Evolutionary conservation across 805 yeast genomes (phyloP).

Genomic region (Cephaloascus albidus): DNA sequence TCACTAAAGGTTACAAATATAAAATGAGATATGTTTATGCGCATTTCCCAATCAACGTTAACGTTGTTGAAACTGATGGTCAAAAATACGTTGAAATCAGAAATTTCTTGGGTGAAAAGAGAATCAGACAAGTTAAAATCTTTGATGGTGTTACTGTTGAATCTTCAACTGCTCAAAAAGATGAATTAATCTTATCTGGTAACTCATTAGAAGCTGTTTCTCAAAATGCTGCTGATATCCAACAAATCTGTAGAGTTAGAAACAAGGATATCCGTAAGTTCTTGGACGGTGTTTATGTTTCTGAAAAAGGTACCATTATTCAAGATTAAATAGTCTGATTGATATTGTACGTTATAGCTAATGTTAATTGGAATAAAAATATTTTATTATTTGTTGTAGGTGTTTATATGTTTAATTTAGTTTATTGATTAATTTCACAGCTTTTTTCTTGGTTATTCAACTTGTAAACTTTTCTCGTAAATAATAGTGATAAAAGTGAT

Average conservation of each 20-base stretch:
- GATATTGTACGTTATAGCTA: no score
- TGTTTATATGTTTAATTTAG: no score
- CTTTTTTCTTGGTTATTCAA: no score
- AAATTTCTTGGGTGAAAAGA: constrained; percentile 99
- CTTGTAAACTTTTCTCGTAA: no score
- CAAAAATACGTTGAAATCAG: constrained; percentile 82
- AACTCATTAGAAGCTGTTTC: constrained; percentile 97
- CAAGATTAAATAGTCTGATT: no score
- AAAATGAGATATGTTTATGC: constrained; percentile 99
- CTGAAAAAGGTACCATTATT: constrained; percentile 78
- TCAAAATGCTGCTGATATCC: constrained; percentile 97
- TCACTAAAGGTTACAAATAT: constrained; percentile 98
- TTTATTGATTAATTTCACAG: no score
- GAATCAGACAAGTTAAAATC: constrained; percentile 82
- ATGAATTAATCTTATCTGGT: constrained; percentile 87
- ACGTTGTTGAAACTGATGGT: constrained; percentile 75
- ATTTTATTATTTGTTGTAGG: no score
- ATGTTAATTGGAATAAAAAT: no score
- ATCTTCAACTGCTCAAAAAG: constrained; percentile 80
- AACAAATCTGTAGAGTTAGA: constrained; percentile 96
- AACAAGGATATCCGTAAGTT: constrained; percentile 99
- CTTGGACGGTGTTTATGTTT: constrained; percentile 99
- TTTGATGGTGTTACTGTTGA: constrained; percentile 85
- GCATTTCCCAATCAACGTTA: constrained; percentile 99
- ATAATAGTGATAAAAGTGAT: no score